These are phyloP conservation scores for Mimosa bimucronata DNA, from an alignment of 306 rosid genomes.

Conservation along the genomic window DNA sequence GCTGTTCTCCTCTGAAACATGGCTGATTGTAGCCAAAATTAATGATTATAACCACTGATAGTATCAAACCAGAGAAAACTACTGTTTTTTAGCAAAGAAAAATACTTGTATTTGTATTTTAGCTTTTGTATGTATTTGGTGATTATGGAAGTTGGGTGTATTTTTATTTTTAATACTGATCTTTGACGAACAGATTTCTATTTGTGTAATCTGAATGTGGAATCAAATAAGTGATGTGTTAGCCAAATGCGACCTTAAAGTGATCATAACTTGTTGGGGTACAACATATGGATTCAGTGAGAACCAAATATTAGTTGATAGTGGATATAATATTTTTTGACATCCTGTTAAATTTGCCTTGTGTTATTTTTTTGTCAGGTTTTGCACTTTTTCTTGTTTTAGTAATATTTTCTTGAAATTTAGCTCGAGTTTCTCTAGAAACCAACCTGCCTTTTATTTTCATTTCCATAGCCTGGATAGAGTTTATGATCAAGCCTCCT, in stretches of 20 bases:
- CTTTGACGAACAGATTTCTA: background rate
- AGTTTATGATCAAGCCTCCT: background rate
- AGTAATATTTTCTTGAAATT: background rate
- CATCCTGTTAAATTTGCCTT: background rate
- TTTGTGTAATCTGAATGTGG: background rate
- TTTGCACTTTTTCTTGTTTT: background rate
- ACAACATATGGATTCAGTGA: background rate
- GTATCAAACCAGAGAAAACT: conserved; percentile 8
- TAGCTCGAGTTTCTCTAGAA: background rate
- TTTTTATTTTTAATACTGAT: background rate
- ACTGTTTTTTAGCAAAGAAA: background rate
- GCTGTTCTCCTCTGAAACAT: background rate
- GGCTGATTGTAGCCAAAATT: background rate
- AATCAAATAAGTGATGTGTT: background rate
- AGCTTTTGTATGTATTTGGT: background rate
- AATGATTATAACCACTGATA: background rate
- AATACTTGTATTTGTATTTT: background rate
- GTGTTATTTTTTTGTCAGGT: background rate
- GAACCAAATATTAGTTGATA: conserved; percentile 1
- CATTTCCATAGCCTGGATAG: background rate
- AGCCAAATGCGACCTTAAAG: background rate
- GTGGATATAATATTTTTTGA: background rate
- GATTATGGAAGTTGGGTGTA: background rate
- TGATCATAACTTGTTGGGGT: background rate
- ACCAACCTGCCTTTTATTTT: background rate